Conservation (phyloP, 345 rosid species). For the Lepidium africanum region DNA sequence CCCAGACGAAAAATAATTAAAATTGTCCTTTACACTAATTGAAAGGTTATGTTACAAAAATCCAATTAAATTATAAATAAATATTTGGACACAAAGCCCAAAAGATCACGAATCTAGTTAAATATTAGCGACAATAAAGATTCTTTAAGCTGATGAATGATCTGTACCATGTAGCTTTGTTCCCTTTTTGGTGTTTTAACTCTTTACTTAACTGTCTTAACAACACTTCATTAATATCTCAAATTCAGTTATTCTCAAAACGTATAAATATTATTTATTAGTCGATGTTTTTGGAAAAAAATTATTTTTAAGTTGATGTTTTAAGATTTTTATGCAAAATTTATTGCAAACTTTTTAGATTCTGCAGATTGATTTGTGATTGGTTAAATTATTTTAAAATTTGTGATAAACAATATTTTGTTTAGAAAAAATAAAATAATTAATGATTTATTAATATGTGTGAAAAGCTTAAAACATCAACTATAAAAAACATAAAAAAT, state of each 20-base stretch:
- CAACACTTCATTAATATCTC: not conserved
- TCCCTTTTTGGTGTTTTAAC: conserved; percentile 18
- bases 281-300: no score
- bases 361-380: no score
- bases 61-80: conserved; percentile 10
- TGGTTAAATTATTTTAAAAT: no score
- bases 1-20: conserved; percentile 11
- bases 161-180: conserved; percentile 35
- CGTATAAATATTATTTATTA: no score
- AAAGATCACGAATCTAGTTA: conserved; percentile 32
- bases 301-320: no score
- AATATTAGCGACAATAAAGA: conserved; percentile 28
- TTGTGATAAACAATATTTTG: no score
- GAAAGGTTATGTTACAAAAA: conserved; percentile 24
- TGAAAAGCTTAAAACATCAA: no score
- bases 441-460: no score
- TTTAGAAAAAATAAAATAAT: no score
- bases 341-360: no score
- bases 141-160: conserved; percentile 25
- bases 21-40: conserved; percentile 27
- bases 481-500: no score
- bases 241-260: not conserved
- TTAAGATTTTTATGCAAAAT: no score
- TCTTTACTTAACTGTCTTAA: conserved; percentile 19
- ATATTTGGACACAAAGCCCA: conserved; percentile 26